phyloP scores from a whole-genome alignment of 2,329 filamentous ascomycete species.

The Septoria petroselini region DNA sequence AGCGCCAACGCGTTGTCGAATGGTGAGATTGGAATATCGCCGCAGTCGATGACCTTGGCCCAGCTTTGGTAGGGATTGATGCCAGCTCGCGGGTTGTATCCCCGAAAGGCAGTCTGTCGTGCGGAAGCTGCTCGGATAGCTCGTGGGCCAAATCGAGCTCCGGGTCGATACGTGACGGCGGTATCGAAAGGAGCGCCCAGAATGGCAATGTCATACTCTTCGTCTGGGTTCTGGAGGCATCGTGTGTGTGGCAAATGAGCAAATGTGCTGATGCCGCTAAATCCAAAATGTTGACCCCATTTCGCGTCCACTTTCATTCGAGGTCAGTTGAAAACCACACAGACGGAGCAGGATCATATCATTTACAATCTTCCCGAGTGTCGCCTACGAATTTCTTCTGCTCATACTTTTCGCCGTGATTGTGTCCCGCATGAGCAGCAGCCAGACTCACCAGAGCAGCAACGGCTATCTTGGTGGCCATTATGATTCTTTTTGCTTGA shows the following conservation, averaged over 20 bases:
- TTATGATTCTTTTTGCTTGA: too few species aligned
- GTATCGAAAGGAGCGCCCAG: constrained; percentile 52
- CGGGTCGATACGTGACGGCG: constrained; percentile 47
- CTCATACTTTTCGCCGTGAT: constrained; percentile 19
- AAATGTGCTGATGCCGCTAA: constrained; percentile 38
- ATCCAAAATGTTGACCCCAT: constrained; percentile 35
- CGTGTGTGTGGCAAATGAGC: constrained; percentile 49
- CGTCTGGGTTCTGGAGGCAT: constrained; percentile 48
- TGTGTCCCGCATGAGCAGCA: constrained; percentile 19
- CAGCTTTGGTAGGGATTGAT: constrained; percentile 81
- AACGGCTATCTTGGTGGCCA: neutral
- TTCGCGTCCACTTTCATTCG: constrained; percentile 26
- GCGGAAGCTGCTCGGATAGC: constrained; percentile 81
- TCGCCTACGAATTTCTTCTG: constrained; percentile 29
- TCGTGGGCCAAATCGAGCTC: constrained; percentile 74
- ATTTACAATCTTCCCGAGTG: constrained; percentile 28
- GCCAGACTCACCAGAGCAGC: constrained; percentile 4
- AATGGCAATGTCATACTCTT: constrained; percentile 48
- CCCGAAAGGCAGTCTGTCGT: constrained; percentile 74
- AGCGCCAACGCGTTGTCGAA: constrained; percentile 81
- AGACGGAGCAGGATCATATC: too few species aligned
- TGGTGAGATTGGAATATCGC: constrained; percentile 82
- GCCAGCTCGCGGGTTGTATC: constrained; percentile 76
- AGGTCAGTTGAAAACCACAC: too few species aligned
- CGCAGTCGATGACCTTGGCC: constrained; percentile 69